Conservation (phyloP, 192 early-diverging fungal species). For the Entomortierella chlamydospora region DNA sequence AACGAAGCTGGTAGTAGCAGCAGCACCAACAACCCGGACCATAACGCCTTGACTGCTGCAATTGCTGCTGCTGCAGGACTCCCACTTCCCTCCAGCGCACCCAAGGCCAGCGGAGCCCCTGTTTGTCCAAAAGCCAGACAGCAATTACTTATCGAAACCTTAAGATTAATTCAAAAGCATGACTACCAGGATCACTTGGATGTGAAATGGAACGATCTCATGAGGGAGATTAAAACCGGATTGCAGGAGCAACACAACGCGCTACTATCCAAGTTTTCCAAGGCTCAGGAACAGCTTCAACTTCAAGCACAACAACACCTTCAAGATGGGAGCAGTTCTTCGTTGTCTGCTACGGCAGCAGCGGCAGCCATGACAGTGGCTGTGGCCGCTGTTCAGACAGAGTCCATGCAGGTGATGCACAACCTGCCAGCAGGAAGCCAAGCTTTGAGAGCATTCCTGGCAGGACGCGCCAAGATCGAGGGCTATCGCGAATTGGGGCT, state of each 20-base stretch:
- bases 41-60: conserved; percentile 7
- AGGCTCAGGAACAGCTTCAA: conserved; percentile 11
- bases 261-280: conserved; percentile 1
- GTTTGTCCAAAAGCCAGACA: conserved; percentile 3
- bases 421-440: not conserved
- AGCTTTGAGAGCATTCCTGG: not conserved
- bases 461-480: conserved; percentile 7
- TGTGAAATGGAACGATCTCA: conserved; percentile 12
- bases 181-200: conserved; percentile 4
- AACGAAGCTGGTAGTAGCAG: not conserved
- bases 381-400: conserved; percentile 5
- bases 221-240: conserved; percentile 3
- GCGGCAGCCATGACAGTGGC: conserved; percentile 14
- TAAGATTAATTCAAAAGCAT: conserved; percentile 2
- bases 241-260: conserved; percentile 9
- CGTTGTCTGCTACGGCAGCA: not conserved
- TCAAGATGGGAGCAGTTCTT: not conserved
- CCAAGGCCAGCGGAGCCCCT: not conserved
- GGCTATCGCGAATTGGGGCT: conserved; percentile 10
- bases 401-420: conserved; percentile 9
- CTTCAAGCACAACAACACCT: not conserved
- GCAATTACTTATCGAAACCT: conserved; percentile 4
- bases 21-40: not conserved
- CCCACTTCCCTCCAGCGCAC: not conserved
- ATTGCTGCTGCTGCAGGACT: conserved; percentile 7